Base-by-base conservation (phyloP, 768 basidiomycete species). In the Rubroboletus pulcherrimus region DNA sequence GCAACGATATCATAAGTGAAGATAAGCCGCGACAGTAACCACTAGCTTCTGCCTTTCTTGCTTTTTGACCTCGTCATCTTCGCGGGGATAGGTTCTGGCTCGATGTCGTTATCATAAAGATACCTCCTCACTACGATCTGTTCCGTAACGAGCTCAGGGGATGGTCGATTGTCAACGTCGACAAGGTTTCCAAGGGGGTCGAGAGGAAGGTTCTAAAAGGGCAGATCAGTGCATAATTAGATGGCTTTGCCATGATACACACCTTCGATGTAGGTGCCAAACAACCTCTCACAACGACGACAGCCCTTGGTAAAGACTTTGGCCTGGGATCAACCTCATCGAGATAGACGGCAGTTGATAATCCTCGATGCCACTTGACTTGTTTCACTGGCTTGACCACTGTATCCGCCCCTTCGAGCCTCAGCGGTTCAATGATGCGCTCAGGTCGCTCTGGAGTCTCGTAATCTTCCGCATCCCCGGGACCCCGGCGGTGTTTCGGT, bases 401-500 rank as follows among this genome's bases (percentile, higher is more conserved):
- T 38, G 66, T 68, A 45, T 65, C 72, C 19, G 66, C 73, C 29
- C 72, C 74, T 15, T 60, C 66, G 34, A 73, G 75, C 50, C 72
- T 69, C 19, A 73, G 67, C 15, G 74, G 68, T 68, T 81, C 83
- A 51, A 70, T 51, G 37, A 71, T 69, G 45, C 73, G 71, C 29
- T 73, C 72, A 35, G 74, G 71, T 60, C 73, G 73, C 43, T 78
- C 74, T 3, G 89, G 89, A 11, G 87, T 88, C 63, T 79, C 78
- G 61, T 90, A 91, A 56, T 90, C 89, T 62, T 86, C 90, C 29
- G 91, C 89, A 26, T 93, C 91, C 2, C 91, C 91, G 5, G 90
- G 81, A 2, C 85, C 91, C 63, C 84, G 74, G 50, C 68, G 71
- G 71, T 91, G 87, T 57, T 69, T 71, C 51, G 58, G 51, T 49